A percentile compares a stretch with the other conserved stretches of the same genome.
phyloP scores from a whole-genome alignment of 495 filamentous ascomycete genomes.

The Daldinia childiae region DNA sequence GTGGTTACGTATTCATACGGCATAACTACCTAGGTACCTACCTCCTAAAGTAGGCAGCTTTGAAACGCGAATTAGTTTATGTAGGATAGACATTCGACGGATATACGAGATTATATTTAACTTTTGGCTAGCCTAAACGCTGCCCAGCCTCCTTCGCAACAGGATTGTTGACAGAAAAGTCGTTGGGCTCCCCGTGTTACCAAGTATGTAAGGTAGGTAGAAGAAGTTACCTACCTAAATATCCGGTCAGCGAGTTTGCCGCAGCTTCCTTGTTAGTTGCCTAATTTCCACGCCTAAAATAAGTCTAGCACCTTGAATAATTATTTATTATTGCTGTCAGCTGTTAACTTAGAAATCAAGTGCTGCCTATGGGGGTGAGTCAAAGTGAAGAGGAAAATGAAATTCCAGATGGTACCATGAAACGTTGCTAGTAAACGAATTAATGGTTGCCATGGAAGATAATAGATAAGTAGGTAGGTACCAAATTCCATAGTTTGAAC shows the following conservation, averaged over 20 bases:
- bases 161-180: neutral
- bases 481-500: neutral
- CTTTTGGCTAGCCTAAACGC: constrained; percentile 23
- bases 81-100: neutral
- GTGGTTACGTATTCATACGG: constrained; percentile 3
- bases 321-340: too few species aligned
- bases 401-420: neutral
- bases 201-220: too few species aligned
- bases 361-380: neutral
- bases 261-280: neutral
- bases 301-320: neutral
- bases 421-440: neutral
- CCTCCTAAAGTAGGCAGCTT: too few species aligned
- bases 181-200: constrained; percentile 22
- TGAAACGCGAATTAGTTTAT: neutral
- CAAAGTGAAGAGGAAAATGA: neutral
- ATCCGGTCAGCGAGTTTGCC: neutral
- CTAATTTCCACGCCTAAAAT: constrained; percentile 7
- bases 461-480: neutral
- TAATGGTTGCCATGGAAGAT: neutral
- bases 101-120: neutral
- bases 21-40: too few species aligned
- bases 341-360: neutral
- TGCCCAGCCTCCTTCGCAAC: constrained; percentile 21
- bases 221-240: constrained; percentile 7